phyloP scores from a whole-genome alignment of 176 grass and related monocot species.

The Aegilops umbellulata region DNA sequence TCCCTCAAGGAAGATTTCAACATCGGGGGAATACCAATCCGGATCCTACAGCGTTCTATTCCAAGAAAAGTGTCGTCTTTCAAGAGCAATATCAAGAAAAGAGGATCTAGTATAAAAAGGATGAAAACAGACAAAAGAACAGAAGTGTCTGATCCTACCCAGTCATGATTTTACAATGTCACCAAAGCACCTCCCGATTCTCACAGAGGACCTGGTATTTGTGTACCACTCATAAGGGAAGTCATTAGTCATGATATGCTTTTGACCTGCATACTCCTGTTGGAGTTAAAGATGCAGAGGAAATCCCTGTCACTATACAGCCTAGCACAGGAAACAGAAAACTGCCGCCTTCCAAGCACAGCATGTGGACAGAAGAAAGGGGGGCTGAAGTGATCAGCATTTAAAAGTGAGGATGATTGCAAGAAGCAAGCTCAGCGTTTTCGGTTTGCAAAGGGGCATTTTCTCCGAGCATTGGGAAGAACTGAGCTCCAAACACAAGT shows the following conservation, averaged over 20 bases:
- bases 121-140: conserved; percentile 63
- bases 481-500: neutral
- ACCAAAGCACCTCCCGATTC: neutral
- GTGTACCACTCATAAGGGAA: neutral
- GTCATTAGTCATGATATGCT: neutral
- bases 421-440: conserved; percentile 13
- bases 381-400: neutral
- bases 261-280: neutral
- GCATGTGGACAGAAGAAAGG: neutral
- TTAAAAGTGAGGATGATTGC: neutral
- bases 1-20: conserved; percentile 97
- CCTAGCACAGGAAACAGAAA: neutral
- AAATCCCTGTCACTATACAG: neutral
- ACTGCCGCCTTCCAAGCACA: neutral
- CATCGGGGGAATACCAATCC: conserved; percentile 89
- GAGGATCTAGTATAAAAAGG: conserved; percentile 23
- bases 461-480: neutral
- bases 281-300: neutral
- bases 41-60: conserved; percentile 62
- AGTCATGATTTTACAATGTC: conserved; percentile 1
- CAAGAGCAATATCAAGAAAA: conserved; percentile 20
- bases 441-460: neutral
- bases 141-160: conserved; percentile 15
- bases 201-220: conserved; percentile 13
- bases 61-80: conserved; percentile 49